Conservation (phyloP, 192 early-diverging fungal species). For the Lobosporangium transversale region DNA sequence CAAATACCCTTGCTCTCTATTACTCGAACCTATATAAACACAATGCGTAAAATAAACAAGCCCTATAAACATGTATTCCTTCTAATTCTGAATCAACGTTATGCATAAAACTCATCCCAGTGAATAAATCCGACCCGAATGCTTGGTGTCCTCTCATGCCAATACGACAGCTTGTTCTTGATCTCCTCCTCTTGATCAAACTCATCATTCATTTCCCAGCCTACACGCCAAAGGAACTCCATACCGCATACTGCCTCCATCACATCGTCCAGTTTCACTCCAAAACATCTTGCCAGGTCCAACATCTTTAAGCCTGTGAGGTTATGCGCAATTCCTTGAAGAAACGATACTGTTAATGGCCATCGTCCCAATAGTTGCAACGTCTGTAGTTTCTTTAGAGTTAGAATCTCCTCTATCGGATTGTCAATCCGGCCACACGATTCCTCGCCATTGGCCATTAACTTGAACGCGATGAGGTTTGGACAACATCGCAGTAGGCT, state of each 20-base stretch:
- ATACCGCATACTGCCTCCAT: conserved; percentile 16
- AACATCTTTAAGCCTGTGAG: conserved; percentile 38
- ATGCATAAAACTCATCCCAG: conserved; percentile 26
- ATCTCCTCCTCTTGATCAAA: conserved; percentile 1
- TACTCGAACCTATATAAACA: too few species aligned
- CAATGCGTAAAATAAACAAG: too few species aligned
- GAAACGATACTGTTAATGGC: conserved; percentile 18
- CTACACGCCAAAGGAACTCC: conserved; percentile 39
- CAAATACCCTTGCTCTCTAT: too few species aligned
- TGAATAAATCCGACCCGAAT: conserved; percentile 25
- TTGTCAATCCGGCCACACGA: conserved; percentile 28
- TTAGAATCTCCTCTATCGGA: conserved; percentile 20
- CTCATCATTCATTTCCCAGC: conserved; percentile 27
- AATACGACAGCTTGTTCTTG: too few species aligned
- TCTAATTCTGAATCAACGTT: too few species aligned
- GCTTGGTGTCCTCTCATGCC: conserved; percentile 9
- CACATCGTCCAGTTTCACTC: conserved; percentile 16
- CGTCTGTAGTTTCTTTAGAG: conserved; percentile 20
- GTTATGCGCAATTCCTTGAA: conserved; percentile 1
- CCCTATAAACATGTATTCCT: too few species aligned
- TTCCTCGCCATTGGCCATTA: conserved; percentile 34
- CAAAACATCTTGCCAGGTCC: conserved; percentile 35
- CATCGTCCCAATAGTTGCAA: conserved; percentile 32
- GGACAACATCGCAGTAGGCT: conserved; percentile 17
- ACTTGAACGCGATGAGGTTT: conserved; percentile 14